A percentile compares a stretch with the other conserved stretches of the same genome.
phyloP scores from a whole-genome alignment of 371 early-diverging fungal genomes.

The Saksenaea oblongispora region DNA sequence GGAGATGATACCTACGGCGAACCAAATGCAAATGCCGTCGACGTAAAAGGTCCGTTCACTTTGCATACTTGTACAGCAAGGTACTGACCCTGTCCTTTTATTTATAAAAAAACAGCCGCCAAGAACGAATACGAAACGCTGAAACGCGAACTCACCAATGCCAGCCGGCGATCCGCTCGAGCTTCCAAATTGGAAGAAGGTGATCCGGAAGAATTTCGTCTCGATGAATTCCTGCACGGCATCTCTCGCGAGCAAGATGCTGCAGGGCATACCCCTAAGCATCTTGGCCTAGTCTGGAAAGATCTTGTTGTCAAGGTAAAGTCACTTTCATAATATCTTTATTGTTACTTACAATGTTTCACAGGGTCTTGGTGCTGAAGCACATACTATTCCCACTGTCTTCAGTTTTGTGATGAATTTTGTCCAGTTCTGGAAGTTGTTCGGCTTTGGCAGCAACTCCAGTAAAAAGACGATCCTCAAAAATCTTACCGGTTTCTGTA shows the following conservation, averaged over 20 bases:
- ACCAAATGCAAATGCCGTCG: constrained; percentile 23
- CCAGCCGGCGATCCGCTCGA: constrained; percentile 6
- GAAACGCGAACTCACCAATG: constrained; percentile 17
- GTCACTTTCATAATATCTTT: not conserved
- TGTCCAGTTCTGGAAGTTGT: constrained; percentile 30
- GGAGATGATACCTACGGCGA: constrained; percentile 19
- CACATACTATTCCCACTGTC: constrained; percentile 37
- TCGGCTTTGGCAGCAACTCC: constrained; percentile 17
- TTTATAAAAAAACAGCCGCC: constrained; percentile 11
- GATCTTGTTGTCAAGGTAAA: constrained; percentile 38
- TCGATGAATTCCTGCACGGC: constrained; percentile 33
- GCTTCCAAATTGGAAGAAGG: constrained; percentile 29
- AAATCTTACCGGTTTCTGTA: constrained; percentile 58
- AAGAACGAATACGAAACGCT: constrained; percentile 17
- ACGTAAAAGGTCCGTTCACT: constrained; percentile 19
- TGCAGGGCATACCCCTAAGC: constrained; percentile 32
- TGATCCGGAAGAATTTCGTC: constrained; percentile 31
- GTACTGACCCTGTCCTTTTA: constrained; percentile 57
- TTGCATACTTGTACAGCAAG: constrained; percentile 53
- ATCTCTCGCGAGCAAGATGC: constrained; percentile 14
- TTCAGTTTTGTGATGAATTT: constrained; percentile 6
- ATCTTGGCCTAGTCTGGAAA: constrained; percentile 51
- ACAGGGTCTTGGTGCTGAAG: constrained; percentile 41
- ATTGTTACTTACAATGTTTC: not conserved
- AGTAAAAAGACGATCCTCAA: constrained; percentile 46